Base-by-base conservation (phyloP, 495 filamentous ascomycete genomes). In the Aspergillus avenaceus region DNA sequence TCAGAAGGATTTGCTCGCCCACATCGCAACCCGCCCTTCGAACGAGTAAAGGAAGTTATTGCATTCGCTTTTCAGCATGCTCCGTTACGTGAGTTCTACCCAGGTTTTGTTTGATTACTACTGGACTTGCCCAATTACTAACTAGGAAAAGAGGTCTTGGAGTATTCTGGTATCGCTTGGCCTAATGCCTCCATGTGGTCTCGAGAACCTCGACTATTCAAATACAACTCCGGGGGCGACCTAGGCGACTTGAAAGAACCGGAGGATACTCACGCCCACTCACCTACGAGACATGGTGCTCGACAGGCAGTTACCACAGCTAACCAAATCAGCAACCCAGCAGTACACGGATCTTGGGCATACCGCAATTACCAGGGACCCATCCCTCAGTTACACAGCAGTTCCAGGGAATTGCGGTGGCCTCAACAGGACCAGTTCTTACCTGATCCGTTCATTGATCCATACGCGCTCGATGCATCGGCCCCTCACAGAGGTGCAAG, bases 21-120 rank as follows among this genome's bases (percentile, higher is more conserved):
- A 5, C 57, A 70, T 44, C 63, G 70, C 27, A 64, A 58, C n/a
- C 69, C 65, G 9, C 81, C 81, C 0, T 86, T 90, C 49, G 83
- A 90, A 55, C 71, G 84, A 34, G 75, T 87, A 55, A 87, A 83
- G 57, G 87, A 91, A 63, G 61, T 90, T 19, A 80, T 91, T 40
- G 78, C 77, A 5, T 91, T 96, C 62, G 84, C 89, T 6, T 96
- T 95, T 56, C 88, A 93, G 60, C 88, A 92, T 77, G 89, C 87
- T 40, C 90, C 90, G 5, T 66, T 88, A 22, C 76, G 90, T 92
- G 69, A 63, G 75, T 48, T n/a, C n/a, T n/a, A n/a, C n/a, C n/a
- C n/a, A n/a, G n/a, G n/a, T n/a, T n/a, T 23, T 26, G 27, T 9
- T 42, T 5, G 8, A 13, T 28, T 24, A 37, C 19, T 22, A 0